Evolutionary conservation across 2,329 filamentous ascomycete species (phyloP), one percentile per base, ranked within the genome.

Genomic region (Penicillium capsulatum): DNA sequence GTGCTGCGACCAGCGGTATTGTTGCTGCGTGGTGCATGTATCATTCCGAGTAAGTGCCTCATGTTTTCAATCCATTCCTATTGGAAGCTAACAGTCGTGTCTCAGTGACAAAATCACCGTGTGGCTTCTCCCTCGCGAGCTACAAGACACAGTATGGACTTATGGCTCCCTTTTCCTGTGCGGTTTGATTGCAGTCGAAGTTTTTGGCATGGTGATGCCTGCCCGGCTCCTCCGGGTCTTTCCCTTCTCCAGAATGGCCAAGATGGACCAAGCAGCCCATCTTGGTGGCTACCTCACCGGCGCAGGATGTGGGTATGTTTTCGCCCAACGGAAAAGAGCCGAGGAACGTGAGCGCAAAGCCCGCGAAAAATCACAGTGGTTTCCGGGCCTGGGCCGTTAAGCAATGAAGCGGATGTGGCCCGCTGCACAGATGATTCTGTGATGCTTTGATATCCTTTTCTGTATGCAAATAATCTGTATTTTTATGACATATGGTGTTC

Each of bases 11-110:
- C 7, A 65, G 67, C 13, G 76, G 73, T 22, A 53, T 78, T 15
- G 56, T 75, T 9, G 72, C 67, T 3, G 71, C 74, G 13, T 70
- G 66, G 53, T 75, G 72, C 50, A 65, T 70, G 35, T 59, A 76
- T 27, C 64, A 73, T 45, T 52, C 61, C 28, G 55, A 71, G 69
- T 72, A 63, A 36, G 60, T 29, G 4, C 26, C 11, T 28, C 5
- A 4, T 6, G n/a, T 28, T 28, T 4, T n/a, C 5, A 28, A 14
- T n/a, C 6, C n/a, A n/a, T 28, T 28, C 10, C 26, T n/a, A 7
- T n/a, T 7, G 4, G 10, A 28, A 28, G 10, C 19, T 22, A 9
- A 28, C 26, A 53, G 20, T 11, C 4, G 13, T 7, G 11, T 10
- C 14, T 17, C 44, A 71, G 68, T 43, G 61, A 67, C 41, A 63